Percentiles rank a stretch among this genome's conserved stretches.
phyloP scores from a whole-genome alignment of 2,329 filamentous ascomycete species.

The Clonostachys rhizophaga region DNA sequence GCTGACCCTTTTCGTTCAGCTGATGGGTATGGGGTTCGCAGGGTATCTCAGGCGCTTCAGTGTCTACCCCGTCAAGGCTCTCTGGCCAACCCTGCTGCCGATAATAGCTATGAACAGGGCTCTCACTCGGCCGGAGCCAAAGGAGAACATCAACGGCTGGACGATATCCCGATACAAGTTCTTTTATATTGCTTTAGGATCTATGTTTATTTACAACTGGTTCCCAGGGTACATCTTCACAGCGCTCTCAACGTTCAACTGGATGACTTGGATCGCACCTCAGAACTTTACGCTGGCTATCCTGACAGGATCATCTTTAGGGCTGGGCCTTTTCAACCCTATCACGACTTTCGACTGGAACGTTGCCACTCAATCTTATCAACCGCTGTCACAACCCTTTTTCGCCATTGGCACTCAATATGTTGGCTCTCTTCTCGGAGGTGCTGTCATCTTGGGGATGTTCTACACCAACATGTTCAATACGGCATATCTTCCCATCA shows the following conservation, averaged over 20 bases:
- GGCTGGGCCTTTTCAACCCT: slow-evolving; percentile 35
- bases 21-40: slow-evolving; percentile 51
- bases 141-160: slow-evolving; percentile 63
- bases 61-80: slow-evolving; percentile 43
- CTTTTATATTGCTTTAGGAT: slow-evolving; percentile 34
- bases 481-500: slow-evolving; percentile 32
- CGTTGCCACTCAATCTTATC: slow-evolving; percentile 15
- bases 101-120: slow-evolving; percentile 44
- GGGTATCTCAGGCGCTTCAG: slow-evolving; percentile 43
- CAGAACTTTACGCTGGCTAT: slow-evolving; percentile 26
- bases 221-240: slow-evolving; percentile 47
- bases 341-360: slow-evolving; percentile 39
- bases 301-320: slow-evolving; percentile 28
- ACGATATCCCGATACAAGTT: slow-evolving; percentile 40
- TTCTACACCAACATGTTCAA: slow-evolving; percentile 26
- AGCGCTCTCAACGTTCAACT: slow-evolving; percentile 41
- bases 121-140: slow-evolving; percentile 75
- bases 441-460: slow-evolving; percentile 18
- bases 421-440: slow-evolving; percentile 17
- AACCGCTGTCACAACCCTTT: slow-evolving; percentile 30
- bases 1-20: slow-evolving; percentile 44
- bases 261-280: slow-evolving; percentile 49
- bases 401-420: slow-evolving; percentile 28
- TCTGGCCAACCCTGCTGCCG: slow-evolving; percentile 49
- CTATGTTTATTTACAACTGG: slow-evolving; percentile 51